phyloP scores from a whole-genome alignment of 1,139 yeast genomes.

The Meyerozyma athensensis region DNA sequence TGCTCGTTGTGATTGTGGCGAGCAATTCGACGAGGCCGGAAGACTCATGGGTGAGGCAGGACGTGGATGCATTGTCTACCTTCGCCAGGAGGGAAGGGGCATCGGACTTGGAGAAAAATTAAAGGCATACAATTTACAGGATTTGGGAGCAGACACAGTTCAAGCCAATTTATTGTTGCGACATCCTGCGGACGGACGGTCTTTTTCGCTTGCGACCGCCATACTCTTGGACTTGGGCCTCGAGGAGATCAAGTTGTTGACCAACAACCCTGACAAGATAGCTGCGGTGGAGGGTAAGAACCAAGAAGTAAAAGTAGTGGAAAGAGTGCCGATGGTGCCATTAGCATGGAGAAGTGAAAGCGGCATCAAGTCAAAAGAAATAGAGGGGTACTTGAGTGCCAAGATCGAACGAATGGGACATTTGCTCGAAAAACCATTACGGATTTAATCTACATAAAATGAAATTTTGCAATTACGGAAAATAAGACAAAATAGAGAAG shows the following conservation, averaged over 20 bases:
- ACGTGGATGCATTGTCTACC: conserved; percentile 89
- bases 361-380: conserved; percentile 81
- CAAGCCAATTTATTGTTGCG: conserved; percentile 89
- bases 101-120: conserved; percentile 95
- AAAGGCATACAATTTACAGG: conserved; percentile 95
- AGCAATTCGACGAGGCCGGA: conserved; percentile 97
- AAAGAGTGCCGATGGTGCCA: conserved; percentile 95
- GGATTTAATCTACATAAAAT: too few relatives aligned
- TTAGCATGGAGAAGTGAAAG: conserved; percentile 67
- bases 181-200: conserved; percentile 96
- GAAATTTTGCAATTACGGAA: too few relatives aligned
- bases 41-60: conserved; percentile 82
- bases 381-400: conserved; percentile 88
- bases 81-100: conserved; percentile 98
- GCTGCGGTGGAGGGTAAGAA: conserved; percentile 88
- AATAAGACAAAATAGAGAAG: too few relatives aligned
- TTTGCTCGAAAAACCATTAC: conserved; percentile 58
- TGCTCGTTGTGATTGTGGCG: conserved; percentile 98
- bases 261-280: conserved; percentile 95
- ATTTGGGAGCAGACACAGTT: conserved; percentile 96
- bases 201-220: conserved; percentile 90
- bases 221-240: conserved; percentile 81
- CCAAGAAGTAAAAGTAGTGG: conserved; percentile 63
- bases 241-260: conserved; percentile 66
- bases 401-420: conserved; percentile 98